phyloP scores from a whole-genome alignment of 2,329 filamentous ascomycete genomes.

The Botryosphaeria dothidea region DNA sequence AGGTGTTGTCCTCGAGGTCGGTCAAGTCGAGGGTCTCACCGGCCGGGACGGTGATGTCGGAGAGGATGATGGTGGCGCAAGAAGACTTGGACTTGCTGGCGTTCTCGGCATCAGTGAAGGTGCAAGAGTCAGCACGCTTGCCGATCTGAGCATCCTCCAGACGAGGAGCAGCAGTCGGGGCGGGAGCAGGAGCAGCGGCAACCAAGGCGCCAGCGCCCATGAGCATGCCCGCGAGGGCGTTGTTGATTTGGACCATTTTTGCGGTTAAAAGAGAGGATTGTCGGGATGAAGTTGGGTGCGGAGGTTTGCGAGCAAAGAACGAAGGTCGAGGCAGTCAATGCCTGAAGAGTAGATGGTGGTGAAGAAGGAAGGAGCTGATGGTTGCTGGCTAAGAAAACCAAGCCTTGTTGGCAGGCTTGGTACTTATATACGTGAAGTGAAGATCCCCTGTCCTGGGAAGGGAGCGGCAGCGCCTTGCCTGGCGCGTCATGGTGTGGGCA shows the following conservation, averaged over 20 bases:
- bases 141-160: constrained; percentile 18
- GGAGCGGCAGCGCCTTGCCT: background rate
- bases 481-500: background rate
- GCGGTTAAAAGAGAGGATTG: background rate
- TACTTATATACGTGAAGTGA: background rate
- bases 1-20: constrained; percentile 44
- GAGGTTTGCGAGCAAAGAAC: background rate
- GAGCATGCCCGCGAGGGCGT: constrained; percentile 14
- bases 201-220: constrained; percentile 19
- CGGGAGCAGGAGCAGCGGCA: constrained; percentile 5
- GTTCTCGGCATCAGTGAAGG: constrained; percentile 23
- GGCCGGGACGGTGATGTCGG: constrained; percentile 18
- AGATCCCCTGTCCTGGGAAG: background rate
- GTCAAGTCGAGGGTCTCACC: constrained; percentile 58
- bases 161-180: constrained; percentile 22
- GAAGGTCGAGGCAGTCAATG: constrained; percentile 15
- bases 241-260: constrained; percentile 18
- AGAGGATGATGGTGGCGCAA: constrained; percentile 21
- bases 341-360: background rate
- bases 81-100: constrained; percentile 13
- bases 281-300: background rate
- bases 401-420: constrained; percentile 7
- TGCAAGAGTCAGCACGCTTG: constrained; percentile 25
- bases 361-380: constrained; percentile 6
- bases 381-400: constrained; percentile 15